These are phyloP conservation scores for Elsinoe fawcettii DNA, from an alignment of 2,329 filamentous ascomycete genomes.

Conservation along the genomic window DNA sequence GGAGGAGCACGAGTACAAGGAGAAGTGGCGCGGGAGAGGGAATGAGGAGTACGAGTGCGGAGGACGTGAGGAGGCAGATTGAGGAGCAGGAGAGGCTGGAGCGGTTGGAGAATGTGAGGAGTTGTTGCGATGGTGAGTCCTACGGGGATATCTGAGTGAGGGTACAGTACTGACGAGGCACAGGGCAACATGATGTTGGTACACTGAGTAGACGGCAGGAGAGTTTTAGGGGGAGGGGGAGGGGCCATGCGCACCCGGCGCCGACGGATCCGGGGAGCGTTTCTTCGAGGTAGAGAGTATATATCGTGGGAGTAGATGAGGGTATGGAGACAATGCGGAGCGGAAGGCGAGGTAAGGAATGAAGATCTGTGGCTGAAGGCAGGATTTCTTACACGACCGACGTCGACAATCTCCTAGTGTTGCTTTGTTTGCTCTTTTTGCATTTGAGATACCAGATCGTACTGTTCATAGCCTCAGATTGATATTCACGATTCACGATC, in stretches of 20 bases:
- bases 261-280: constrained; percentile 8
- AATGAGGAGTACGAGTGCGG: constrained; percentile 61
- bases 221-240: constrained; percentile 16
- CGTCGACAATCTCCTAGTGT: background rate
- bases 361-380: background rate
- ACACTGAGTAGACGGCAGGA: constrained; percentile 29
- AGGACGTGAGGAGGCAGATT: constrained; percentile 73
- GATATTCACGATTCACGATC: constrained; percentile 5
- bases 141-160: background rate
- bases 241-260: background rate
- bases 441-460: constrained; percentile 12
- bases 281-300: background rate
- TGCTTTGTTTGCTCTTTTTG: background rate
- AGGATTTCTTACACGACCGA: background rate
- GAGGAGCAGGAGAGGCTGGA: constrained; percentile 68
- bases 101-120: constrained; percentile 85
- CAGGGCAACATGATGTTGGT: constrained; percentile 46
- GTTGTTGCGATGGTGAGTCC: constrained; percentile 88
- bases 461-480: constrained; percentile 6
- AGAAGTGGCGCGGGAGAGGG: constrained; percentile 39
- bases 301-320: too few relatives aligned
- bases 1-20: constrained; percentile 23
- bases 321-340: background rate
- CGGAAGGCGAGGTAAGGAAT: background rate
- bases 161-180: constrained; percentile 18